These are phyloP conservation scores for Trichoderma sp. DNA, from an alignment of 2,329 filamentous ascomycete genomes.

Conservation along the genomic window DNA sequence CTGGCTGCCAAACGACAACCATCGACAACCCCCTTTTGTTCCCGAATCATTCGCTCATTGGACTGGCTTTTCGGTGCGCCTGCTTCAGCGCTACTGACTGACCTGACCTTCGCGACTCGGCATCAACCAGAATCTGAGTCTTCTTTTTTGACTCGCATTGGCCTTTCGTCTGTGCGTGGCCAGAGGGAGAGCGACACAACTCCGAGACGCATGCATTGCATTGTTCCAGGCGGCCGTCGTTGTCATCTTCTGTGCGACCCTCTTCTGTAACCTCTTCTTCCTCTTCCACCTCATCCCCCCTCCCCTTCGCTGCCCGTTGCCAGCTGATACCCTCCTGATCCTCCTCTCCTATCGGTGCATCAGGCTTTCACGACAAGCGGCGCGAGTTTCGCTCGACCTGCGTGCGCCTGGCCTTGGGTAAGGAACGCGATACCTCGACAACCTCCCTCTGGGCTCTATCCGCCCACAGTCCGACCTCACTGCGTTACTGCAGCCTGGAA, in stretches of 20 bases:
- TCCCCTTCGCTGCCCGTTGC: not conserved
- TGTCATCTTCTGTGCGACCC: conserved; percentile 4
- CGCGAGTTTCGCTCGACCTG: not conserved
- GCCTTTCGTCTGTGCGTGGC: not conserved
- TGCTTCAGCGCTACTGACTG: not conserved
- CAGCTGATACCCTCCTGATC: not conserved
- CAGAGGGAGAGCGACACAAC: conserved; percentile 1
- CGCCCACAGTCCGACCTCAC: not conserved
- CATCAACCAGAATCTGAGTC: not conserved
- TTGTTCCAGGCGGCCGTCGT: conserved; percentile 1
- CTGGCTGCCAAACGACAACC: not conserved
- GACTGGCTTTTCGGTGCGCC: not conserved
- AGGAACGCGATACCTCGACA: not conserved
- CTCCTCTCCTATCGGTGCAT: not conserved
- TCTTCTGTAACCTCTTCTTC: not conserved
- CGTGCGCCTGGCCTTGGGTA: not conserved
- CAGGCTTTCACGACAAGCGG: not conserved
- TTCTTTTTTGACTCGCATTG: not conserved
- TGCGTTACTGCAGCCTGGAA: not conserved
- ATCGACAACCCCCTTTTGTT: not conserved
- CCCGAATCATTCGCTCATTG: not conserved
- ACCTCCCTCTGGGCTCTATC: not conserved
- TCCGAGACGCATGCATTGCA: conserved; percentile 6
- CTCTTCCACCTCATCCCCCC: not conserved
- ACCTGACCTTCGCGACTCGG: not conserved